phyloP scores from a whole-genome alignment of 2,329 filamentous ascomycete species.

The Alternaria panax region DNA sequence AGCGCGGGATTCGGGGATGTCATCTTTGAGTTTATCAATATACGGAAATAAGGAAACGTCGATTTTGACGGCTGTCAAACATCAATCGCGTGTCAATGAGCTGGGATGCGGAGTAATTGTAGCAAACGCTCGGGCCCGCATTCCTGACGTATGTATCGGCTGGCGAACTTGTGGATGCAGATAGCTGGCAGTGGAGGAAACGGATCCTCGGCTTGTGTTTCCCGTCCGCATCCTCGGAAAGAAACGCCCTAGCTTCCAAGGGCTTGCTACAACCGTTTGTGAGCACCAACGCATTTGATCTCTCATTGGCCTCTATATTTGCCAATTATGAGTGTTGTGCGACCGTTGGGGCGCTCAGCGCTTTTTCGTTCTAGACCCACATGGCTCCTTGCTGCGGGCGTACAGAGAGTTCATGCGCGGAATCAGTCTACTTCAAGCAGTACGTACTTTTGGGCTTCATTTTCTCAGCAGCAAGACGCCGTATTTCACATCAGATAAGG shows the following conservation, averaged over 20 bases:
- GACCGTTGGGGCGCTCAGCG: constrained; percentile 22
- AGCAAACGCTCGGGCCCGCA: constrained; percentile 2
- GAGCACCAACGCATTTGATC: background rate
- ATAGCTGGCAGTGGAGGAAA: background rate
- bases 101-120: constrained; percentile 5
- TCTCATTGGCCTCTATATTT: background rate
- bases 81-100: background rate
- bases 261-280: background rate
- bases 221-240: background rate
- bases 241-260: background rate
- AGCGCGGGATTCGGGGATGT: constrained; percentile 63
- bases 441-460: background rate
- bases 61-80: background rate
- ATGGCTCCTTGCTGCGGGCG: background rate
- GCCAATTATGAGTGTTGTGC: constrained; percentile 24
- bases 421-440: constrained; percentile 13
- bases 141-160: constrained; percentile 10
- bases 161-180: background rate
- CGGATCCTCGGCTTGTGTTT: constrained; percentile 10
- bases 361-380: constrained; percentile 5
- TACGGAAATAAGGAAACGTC: background rate
- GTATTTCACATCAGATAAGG: background rate
- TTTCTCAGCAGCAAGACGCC: background rate
- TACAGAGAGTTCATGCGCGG: constrained; percentile 2
- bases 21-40: constrained; percentile 24